These are phyloP conservation scores for Psophocarpus tetragonolobus DNA, from an alignment of 306 rosid species.

Conservation along the genomic window DNA sequence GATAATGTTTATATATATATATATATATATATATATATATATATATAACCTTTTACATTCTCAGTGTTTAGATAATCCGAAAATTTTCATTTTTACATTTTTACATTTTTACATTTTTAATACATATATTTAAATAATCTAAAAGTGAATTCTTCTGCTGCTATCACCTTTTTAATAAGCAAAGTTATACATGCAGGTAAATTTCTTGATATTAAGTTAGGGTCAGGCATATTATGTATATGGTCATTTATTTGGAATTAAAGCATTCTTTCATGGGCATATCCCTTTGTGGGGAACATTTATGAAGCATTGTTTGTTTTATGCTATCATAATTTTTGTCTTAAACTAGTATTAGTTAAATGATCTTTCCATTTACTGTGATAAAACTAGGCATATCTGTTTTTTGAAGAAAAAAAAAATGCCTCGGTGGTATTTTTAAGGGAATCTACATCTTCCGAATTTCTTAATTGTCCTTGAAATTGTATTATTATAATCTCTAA, in stretches of 20 bases:
- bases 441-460: not conserved
- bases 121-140: not conserved
- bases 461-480: conserved; percentile 14
- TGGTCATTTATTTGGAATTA: too few relatives aligned
- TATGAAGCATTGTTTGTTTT: conserved; percentile 10
- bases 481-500: conserved; percentile 23
- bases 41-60: too few relatives aligned
- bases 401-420: not conserved
- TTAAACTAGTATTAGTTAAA: not conserved
- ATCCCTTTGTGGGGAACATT: conserved; percentile 8
- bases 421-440: not conserved
- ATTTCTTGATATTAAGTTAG: not conserved
- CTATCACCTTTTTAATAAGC: not conserved
- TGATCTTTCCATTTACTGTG: conserved; percentile 13
- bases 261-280: conserved; percentile 1
- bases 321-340: not conserved
- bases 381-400: conserved; percentile 21
- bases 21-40: not conserved
- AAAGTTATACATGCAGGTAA: not conserved
- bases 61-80: not conserved
- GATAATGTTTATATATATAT: not conserved
- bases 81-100: too few relatives aligned
- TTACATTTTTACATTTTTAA: not conserved
- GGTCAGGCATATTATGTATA: not conserved
- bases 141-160: not conserved